Evolutionary conservation across 2,329 filamentous ascomycete species (phyloP).

Genomic region (Cordyceps militaris): DNA sequence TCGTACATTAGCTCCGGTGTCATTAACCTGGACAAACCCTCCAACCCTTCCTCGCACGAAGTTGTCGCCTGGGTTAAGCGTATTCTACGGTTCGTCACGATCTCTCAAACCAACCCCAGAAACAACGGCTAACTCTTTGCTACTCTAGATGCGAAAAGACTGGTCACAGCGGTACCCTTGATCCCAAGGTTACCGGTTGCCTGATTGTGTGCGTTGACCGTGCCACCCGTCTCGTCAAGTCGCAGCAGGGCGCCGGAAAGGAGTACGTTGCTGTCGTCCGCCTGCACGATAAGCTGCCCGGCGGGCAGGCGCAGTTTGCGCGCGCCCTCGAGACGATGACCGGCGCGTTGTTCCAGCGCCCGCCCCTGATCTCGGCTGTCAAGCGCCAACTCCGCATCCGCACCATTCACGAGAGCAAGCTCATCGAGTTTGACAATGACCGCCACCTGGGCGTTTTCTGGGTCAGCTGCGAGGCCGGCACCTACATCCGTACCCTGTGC

Average conservation of each 20-base stretch:
- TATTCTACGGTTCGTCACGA: constrained; percentile 65
- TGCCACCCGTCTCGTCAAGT: constrained; percentile 95
- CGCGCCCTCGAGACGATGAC: constrained; percentile 93
- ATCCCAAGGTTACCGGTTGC: constrained; percentile 96
- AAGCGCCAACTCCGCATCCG: constrained; percentile 98
- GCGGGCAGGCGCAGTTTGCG: constrained; percentile 86
- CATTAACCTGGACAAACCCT: constrained; percentile 82
- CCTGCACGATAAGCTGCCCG: constrained; percentile 90
- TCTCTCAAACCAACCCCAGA: background rate
- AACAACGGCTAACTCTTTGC: background rate
- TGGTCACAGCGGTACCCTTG: constrained; percentile 94
- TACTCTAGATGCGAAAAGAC: constrained; percentile 66
- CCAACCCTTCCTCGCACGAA: constrained; percentile 96
- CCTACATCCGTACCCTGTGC: constrained; percentile 96
- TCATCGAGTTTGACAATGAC: constrained; percentile 97
- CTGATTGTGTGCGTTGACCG: constrained; percentile 94
- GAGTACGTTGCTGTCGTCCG: constrained; percentile 96
- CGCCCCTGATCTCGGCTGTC: constrained; percentile 94
- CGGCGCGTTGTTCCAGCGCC: constrained; percentile 85
- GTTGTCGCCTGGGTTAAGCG: constrained; percentile 99
- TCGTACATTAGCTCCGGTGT: constrained; percentile 95
- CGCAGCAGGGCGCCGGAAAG: constrained; percentile 97
- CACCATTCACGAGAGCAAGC: constrained; percentile 95
- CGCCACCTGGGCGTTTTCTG: constrained; percentile 96
- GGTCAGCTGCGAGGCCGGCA: constrained; percentile 96